Evolutionary conservation across 306 rosid species (phyloP).

Genomic region (Lathyrus sativus): DNA sequence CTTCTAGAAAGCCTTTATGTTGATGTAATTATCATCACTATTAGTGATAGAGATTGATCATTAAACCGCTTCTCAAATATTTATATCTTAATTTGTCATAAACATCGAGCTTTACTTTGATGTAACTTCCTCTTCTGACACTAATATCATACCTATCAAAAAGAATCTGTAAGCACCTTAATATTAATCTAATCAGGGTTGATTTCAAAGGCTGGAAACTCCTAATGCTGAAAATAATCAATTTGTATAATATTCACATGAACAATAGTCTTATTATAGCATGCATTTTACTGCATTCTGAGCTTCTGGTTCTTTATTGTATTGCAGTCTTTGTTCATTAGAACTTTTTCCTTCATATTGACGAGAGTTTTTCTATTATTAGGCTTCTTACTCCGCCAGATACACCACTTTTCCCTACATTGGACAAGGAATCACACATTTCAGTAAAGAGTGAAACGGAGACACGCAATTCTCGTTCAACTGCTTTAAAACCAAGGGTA

Average conservation of each 20-base stretch:
- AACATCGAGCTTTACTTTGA: no score
- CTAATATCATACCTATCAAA: neutral
- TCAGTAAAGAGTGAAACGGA: conserved; percentile 45
- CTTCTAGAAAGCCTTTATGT: neutral
- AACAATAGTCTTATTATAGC: neutral
- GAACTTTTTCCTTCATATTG: conserved; percentile 9
- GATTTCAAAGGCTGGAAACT: conserved; percentile 28
- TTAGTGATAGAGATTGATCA: conserved; percentile 18
- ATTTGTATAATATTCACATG: conserved; percentile 13
- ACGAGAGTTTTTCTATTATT: conserved; percentile 34
- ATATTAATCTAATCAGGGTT: neutral
- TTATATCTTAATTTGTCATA: conserved; percentile 17
- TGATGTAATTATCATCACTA: neutral
- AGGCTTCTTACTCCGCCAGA: conserved; percentile 93
- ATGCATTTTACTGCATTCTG: conserved; percentile 22
- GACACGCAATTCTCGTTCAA: conserved; percentile 47
- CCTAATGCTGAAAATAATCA: conserved; percentile 7
- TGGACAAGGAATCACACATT: conserved; percentile 66
- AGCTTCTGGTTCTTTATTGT: conserved; percentile 20
- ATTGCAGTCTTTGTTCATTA: conserved; percentile 14
- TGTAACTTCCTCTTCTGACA: neutral
- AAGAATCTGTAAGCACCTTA: conserved; percentile 7
- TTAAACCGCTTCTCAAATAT: conserved; percentile 37
- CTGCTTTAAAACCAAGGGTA: conserved; percentile 76
- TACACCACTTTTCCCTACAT: conserved; percentile 69